phyloP scores from a whole-genome alignment of 176 grass and related monocot species.

The Hsuehochloa calcarea region DNA sequence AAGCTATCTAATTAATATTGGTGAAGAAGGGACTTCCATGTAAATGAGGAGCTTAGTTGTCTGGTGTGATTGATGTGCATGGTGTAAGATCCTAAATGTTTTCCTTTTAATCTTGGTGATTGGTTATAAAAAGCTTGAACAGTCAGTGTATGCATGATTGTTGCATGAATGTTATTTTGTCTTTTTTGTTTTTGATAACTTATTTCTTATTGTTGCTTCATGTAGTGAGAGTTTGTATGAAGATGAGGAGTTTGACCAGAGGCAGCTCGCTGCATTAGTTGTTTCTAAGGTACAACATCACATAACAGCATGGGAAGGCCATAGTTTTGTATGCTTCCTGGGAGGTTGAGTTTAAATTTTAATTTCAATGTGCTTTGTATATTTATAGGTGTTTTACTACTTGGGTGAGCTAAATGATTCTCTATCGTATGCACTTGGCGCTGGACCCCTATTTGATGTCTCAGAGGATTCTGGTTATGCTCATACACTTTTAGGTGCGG shows the following conservation, averaged over 20 bases:
- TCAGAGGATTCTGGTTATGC: slow-evolving; percentile 76
- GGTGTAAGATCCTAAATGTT: background rate
- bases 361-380: background rate
- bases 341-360: background rate
- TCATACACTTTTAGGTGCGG: slow-evolving; percentile 61
- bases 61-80: background rate
- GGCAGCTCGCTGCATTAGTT: slow-evolving; percentile 76
- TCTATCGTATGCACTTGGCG: slow-evolving; percentile 57
- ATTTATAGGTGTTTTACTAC: slow-evolving; percentile 80
- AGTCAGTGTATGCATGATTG: background rate
- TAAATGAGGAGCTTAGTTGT: background rate
- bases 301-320: background rate
- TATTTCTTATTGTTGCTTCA: background rate
- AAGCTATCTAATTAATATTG: background rate
- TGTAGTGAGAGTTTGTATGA: slow-evolving; percentile 81
- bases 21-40: background rate
- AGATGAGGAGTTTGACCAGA: slow-evolving; percentile 25
- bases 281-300: slow-evolving; percentile 43
- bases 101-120: background rate
- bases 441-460: slow-evolving; percentile 40
- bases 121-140: background rate
- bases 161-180: background rate
- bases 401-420: slow-evolving; percentile 63
- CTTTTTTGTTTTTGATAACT: background rate
- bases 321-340: background rate